phyloP scores from a whole-genome alignment of 257 asterid genomes.

The Penstemon eatonii region DNA sequence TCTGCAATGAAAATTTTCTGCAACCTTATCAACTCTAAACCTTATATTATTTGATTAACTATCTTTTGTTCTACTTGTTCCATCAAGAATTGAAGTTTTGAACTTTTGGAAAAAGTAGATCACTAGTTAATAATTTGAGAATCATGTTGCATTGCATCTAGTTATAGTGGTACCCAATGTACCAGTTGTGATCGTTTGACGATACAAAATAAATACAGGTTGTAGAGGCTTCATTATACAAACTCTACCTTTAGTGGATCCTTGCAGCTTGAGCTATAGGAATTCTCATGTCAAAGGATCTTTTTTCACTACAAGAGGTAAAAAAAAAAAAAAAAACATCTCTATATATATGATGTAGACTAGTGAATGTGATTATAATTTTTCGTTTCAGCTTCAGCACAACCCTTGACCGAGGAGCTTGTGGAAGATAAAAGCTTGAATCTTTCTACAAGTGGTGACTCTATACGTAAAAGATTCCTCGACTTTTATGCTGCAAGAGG shows the following conservation, averaged over 20 bases:
- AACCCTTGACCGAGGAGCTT: slow-evolving; percentile 62
- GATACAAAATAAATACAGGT: slow-evolving; percentile 40
- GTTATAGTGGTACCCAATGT: slow-evolving; percentile 2
- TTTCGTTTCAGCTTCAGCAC: slow-evolving; percentile 68
- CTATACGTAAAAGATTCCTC: slow-evolving; percentile 78
- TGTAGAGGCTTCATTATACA: slow-evolving; percentile 39
- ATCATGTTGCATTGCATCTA: background rate
- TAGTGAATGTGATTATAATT: slow-evolving; percentile 17
- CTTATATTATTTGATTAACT: no score
- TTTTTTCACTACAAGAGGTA: slow-evolving; percentile 50
- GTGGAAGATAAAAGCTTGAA: slow-evolving; percentile 46
- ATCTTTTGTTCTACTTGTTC: no score
- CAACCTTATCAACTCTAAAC: background rate
- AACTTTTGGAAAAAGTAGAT: no score
- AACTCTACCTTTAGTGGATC: slow-evolving; percentile 36
- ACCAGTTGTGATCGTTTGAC: slow-evolving; percentile 5
- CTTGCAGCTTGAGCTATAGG: slow-evolving; percentile 33
- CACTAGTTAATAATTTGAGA: background rate
- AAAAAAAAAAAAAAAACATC: slow-evolving; percentile 49
- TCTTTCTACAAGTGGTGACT: slow-evolving; percentile 61
- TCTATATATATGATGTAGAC: slow-evolving; percentile 14
- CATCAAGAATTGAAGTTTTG: no score
- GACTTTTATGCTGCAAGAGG: slow-evolving; percentile 80
- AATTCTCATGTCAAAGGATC: slow-evolving; percentile 24
- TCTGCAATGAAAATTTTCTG: background rate